Percentiles rank a stretch among this genome's conserved stretches.
phyloP scores from a whole-genome alignment of 1,284 basidiomycete species.

The Cystobasidium sp. region DNA sequence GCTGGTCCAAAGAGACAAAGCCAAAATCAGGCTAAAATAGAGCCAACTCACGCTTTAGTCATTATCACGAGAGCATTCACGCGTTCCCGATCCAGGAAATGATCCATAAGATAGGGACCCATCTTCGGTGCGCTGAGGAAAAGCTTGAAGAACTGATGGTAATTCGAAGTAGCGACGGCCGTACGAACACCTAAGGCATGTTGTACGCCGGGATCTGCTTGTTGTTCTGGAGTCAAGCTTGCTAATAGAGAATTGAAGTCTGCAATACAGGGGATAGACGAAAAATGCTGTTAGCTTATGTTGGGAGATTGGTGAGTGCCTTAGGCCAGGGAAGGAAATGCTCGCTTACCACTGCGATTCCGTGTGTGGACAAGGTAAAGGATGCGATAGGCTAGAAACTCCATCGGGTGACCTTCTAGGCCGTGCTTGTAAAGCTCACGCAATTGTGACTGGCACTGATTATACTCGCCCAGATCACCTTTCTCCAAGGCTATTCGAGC shows the following conservation, averaged over 20 bases:
- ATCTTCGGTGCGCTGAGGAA: constrained; percentile 89
- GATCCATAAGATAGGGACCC: constrained; percentile 99
- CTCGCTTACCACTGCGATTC: constrained; percentile 80
- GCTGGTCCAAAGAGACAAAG: too few species aligned
- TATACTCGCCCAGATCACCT: constrained; percentile 97
- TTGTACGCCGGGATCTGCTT: constrained; percentile 73
- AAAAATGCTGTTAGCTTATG: neutral
- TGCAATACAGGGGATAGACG: constrained; percentile 55
- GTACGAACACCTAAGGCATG: constrained; percentile 90
- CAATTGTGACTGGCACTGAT: constrained; percentile 92
- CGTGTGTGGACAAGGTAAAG: constrained; percentile 92
- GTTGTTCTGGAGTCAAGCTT: constrained; percentile 89
- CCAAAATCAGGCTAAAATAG: neutral
- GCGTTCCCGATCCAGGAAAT: constrained; percentile 92
- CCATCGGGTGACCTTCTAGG: constrained; percentile 84
- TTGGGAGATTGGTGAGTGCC: neutral
- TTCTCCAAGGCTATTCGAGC: constrained; percentile 94
- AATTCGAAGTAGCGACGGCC: constrained; percentile 88
- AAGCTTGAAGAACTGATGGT: constrained; percentile 85
- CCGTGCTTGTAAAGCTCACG: constrained; percentile 90
- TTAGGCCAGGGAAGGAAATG: neutral
- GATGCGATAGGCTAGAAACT: constrained; percentile 97
- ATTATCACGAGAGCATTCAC: constrained; percentile 85
- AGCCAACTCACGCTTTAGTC: constrained; percentile 79
- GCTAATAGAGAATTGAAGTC: constrained; percentile 95